A percentile compares a stretch with the other conserved stretches of the same genome.
Evolutionary conservation across 208 protist genomes (phyloP).

Genomic region (Herpetomonas tarakana): DNA sequence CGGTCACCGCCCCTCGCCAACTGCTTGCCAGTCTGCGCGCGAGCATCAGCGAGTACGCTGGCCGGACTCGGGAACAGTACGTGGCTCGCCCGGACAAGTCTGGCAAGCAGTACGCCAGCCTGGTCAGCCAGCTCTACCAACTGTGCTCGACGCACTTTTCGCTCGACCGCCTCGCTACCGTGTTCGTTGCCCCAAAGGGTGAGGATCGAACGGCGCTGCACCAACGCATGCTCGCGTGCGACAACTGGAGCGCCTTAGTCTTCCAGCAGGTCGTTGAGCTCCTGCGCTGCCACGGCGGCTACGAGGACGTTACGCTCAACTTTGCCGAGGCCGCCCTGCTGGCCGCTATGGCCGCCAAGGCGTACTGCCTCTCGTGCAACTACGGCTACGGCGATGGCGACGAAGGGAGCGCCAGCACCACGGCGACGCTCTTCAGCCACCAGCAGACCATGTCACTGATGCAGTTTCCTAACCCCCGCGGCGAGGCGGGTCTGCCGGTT

Average conservation of each 20-base stretch:
- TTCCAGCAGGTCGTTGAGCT: constrained; percentile 69
- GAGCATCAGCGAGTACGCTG: constrained; percentile 30
- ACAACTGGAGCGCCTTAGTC: constrained; percentile 70
- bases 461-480: constrained; percentile 44
- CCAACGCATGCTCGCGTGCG: constrained; percentile 5
- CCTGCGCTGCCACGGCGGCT: constrained; percentile 71
- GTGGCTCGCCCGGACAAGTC: constrained; percentile 56
- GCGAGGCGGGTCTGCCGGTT: constrained; percentile 26
- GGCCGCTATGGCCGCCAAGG: constrained; percentile 55
- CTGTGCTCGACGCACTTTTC: constrained; percentile 57
- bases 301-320: constrained; percentile 85
- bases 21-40: constrained; percentile 33
- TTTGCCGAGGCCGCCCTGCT: constrained; percentile 77
- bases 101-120: constrained; percentile 69
- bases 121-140: constrained; percentile 66
- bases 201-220: not conserved
- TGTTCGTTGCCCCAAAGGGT: constrained; percentile 12
- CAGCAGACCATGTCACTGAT: constrained; percentile 53
- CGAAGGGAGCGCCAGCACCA: not conserved
- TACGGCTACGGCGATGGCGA: not conserved
- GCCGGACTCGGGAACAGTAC: constrained; percentile 29
- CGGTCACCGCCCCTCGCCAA: constrained; percentile 26
- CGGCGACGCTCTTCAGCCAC: constrained; percentile 34
- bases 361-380: constrained; percentile 29
- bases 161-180: constrained; percentile 52